Evolutionary conservation across 805 yeast genomes (phyloP).

Genomic region (Yamadazyma nakazawae): DNA sequence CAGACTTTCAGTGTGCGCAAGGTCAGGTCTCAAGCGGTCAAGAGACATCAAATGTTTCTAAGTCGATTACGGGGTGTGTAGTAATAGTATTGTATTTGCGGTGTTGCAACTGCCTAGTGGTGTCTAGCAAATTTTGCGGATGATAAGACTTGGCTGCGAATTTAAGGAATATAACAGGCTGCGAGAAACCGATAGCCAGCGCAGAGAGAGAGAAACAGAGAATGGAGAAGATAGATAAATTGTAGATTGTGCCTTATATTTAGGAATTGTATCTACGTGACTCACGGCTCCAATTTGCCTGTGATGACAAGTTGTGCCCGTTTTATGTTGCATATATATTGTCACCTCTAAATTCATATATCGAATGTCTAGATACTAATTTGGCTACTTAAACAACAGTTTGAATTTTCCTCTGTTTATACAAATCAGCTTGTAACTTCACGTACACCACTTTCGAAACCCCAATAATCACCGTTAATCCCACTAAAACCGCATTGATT

Average conservation of each 20-base stretch:
- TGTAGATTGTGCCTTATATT: no score
- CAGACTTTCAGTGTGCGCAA: conserved; percentile 6
- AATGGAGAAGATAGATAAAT: no score
- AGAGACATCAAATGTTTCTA: not conserved
- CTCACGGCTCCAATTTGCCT: no score
- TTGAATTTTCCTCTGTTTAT: conserved; percentile 8
- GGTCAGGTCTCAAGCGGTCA: not conserved
- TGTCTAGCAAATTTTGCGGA: not conserved
- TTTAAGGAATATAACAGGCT: no score
- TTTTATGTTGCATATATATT: no score
- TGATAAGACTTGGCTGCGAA: not conserved
- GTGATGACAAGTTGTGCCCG: no score
- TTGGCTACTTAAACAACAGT: not conserved
- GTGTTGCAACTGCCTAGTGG: not conserved
- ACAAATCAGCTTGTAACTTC: conserved; percentile 10
- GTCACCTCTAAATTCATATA: no score
- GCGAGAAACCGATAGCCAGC: no score
- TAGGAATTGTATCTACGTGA: no score
- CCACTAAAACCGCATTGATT: conserved; percentile 39
- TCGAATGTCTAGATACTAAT: not conserved
- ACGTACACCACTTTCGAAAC: conserved; percentile 40
- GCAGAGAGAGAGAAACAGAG: no score
- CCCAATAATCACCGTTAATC: conserved; percentile 43
- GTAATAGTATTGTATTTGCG: not conserved
- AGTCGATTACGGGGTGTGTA: not conserved